phyloP scores from a whole-genome alignment of 257 asterid species.

The Ligustrum vulgare region DNA sequence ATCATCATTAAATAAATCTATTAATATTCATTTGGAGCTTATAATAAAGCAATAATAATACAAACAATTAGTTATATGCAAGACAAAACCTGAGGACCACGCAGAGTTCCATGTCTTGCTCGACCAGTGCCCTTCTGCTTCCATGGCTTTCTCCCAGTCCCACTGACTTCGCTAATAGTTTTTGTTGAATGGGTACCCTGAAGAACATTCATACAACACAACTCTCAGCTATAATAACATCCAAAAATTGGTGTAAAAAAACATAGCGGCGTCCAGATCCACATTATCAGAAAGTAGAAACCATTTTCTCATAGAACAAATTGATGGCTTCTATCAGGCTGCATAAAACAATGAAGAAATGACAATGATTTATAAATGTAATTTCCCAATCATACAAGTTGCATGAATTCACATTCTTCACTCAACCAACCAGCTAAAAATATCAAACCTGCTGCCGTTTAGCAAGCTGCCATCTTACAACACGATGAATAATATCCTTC shows the following conservation, averaged over 20 bases:
- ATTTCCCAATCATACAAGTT: background rate
- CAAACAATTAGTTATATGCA: slow-evolving; percentile 9
- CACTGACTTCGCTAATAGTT: slow-evolving; percentile 92
- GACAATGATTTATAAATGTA: background rate
- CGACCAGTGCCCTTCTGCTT: slow-evolving; percentile 88
- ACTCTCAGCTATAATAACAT: background rate
- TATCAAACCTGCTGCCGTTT: slow-evolving; percentile 77
- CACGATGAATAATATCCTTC: slow-evolving; percentile 93
- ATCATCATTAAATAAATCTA: slow-evolving; percentile 9
- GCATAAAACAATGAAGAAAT: background rate
- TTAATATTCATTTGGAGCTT: slow-evolving; percentile 5
- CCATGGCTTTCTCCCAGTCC: slow-evolving; percentile 95
- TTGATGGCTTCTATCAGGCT: background rate
- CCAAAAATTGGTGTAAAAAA: background rate
- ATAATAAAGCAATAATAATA: slow-evolving; percentile 1
- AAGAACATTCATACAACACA: slow-evolving; percentile 16
- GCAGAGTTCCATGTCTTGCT: slow-evolving; percentile 87
- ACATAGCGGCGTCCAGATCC: background rate
- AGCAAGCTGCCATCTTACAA: slow-evolving; percentile 99
- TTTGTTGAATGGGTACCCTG: slow-evolving; percentile 97
- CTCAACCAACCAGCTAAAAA: slow-evolving; percentile 18
- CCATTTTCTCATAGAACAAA: background rate
- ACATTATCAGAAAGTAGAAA: background rate
- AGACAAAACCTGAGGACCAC: slow-evolving; percentile 76
- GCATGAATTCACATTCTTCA: background rate